Evolutionary conservation across 108 stramenopile species (phyloP), one percentile per base, ranked within the genome.

Genomic region (Skeletonema marinoi): DNA sequence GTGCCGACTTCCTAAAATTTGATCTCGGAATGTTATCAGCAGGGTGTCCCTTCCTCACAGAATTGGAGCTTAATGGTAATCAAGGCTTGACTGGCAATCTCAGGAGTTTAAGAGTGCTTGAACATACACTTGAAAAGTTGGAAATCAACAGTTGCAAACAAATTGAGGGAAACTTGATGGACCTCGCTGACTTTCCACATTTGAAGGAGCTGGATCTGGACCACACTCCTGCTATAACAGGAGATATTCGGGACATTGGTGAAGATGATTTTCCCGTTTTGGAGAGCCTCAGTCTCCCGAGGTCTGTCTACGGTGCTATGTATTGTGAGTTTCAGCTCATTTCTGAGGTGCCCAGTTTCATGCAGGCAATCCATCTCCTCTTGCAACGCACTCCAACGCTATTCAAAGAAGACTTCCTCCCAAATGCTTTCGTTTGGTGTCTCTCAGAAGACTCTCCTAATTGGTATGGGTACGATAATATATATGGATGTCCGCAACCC

Each of bases 141-240:
- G 11, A 3, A 10, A 4, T 61, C 12, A 25, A 25, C 25, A 33
- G 12, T 16, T 16, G 60, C n/a, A 3, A 33, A 3, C 7, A 17
- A 10, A 11, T 61, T 61, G 32, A 33, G n/a, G 60, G 60, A 10
- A 33, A 61, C n/a, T 31, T 61, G 16, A 61, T 67, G 66, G 66
- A 67, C 44, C 42, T 67, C 3, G 66, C 66, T 9, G 66, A 67
- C 42, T 67, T 67, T 44, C 66, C 66, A 30, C 41, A 67, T 10
- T 42, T 67, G 29, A 67, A 29, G n/a, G 42, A 12, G 66, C 46
- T 67, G 0, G 42, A 67, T 46, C 12, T 67, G 50, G 14, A 4
- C 25, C 25, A 25, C 25, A 25, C 25, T 25, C 25, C 25, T 25
- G 60, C 14, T n/a, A 54, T 32, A n/a, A 42, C 29, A 38, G 46